Conservation (phyloP, 805 yeast genomes). For the Starmerella sp. region DNA sequence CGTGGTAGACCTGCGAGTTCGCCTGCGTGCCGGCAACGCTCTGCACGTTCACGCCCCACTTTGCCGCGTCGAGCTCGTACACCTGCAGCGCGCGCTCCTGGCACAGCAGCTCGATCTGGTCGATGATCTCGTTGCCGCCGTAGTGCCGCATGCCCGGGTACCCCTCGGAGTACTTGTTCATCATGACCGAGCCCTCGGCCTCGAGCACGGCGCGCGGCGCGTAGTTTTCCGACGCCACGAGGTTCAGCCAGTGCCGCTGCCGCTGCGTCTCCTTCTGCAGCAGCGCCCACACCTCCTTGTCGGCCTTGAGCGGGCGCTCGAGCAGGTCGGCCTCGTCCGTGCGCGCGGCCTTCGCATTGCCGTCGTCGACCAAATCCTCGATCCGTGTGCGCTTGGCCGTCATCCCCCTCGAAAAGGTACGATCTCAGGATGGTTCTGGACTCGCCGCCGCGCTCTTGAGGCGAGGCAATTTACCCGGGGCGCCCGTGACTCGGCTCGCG, state of each 20-base stretch:
- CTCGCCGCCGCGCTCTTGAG: neutral
- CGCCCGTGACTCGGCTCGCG: neutral
- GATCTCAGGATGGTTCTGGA: neutral
- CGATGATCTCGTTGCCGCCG: conserved; percentile 96
- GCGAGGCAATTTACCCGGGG: neutral
- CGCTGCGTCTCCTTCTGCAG: conserved; percentile 62
- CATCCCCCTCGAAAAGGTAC: neutral
- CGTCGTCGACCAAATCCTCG: neutral
- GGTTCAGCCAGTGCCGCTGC: conserved; percentile 82
- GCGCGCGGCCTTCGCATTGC: neutral
- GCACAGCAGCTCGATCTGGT: conserved; percentile 82
- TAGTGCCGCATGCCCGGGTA: conserved; percentile 98
- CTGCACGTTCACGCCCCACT: conserved; percentile 98
- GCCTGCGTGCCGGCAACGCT: conserved; percentile 96
- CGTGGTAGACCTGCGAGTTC: conserved; percentile 89
- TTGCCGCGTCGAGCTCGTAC: conserved; percentile 60
- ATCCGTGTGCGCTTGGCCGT: neutral
- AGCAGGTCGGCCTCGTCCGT: neutral
- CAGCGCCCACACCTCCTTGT: conserved; percentile 33
- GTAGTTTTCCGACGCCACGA: conserved; percentile 95
- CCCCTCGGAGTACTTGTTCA: conserved; percentile 96
- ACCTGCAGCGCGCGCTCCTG: conserved; percentile 90
- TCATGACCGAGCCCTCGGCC: conserved; percentile 92
- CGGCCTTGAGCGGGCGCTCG: conserved; percentile 18
- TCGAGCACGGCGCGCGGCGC: conserved; percentile 92